Percentiles rank a stretch among this genome's conserved stretches.
Evolutionary conservation across 75 land plant genomes (phyloP).

Genomic region (Selaginella moellendorffii): DNA sequence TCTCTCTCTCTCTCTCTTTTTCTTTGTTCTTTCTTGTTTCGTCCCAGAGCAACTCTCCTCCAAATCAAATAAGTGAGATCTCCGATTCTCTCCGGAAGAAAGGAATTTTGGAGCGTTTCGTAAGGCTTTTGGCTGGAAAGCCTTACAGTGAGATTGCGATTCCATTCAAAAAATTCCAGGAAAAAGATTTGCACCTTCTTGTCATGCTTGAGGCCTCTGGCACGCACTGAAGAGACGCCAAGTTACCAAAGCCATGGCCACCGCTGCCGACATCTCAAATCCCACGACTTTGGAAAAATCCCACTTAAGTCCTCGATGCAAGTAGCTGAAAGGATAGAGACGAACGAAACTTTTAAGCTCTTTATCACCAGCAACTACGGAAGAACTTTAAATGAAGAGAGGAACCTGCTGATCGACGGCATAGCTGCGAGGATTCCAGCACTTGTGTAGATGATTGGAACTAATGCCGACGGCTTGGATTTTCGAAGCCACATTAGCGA

Average conservation of each 20-base stretch:
- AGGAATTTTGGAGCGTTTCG: too few species aligned
- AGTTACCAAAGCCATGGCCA: slow-evolving; percentile 62
- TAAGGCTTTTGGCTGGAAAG: too few species aligned
- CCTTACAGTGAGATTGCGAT: too few species aligned
- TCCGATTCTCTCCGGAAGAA: too few species aligned
- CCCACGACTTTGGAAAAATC: slow-evolving; percentile 69
- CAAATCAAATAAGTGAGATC: too few species aligned
- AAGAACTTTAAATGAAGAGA: background rate
- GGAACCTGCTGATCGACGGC: slow-evolving; percentile 91
- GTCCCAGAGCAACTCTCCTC: too few species aligned
- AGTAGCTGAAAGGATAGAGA: slow-evolving; percentile 47
- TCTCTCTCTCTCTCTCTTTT: too few species aligned
- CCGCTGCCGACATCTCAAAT: slow-evolving; percentile 56
- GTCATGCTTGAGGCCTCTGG: slow-evolving; percentile 39
- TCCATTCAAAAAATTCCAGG: too few species aligned
- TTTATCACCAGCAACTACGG: background rate
- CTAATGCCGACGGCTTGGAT: slow-evolving; percentile 67
- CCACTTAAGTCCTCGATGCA: slow-evolving; percentile 63
- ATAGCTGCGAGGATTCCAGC: slow-evolving; percentile 76
- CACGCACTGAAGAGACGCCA: slow-evolving; percentile 81
- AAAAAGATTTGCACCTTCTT: too few species aligned
- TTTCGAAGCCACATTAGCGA: slow-evolving; percentile 96
- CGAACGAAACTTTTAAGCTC: background rate
- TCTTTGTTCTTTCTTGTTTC: too few species aligned
- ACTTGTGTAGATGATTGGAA: slow-evolving; percentile 84